Base-by-base conservation (phyloP, 164 flowering plant genomes). In the Nelumbo lutea region DNA sequence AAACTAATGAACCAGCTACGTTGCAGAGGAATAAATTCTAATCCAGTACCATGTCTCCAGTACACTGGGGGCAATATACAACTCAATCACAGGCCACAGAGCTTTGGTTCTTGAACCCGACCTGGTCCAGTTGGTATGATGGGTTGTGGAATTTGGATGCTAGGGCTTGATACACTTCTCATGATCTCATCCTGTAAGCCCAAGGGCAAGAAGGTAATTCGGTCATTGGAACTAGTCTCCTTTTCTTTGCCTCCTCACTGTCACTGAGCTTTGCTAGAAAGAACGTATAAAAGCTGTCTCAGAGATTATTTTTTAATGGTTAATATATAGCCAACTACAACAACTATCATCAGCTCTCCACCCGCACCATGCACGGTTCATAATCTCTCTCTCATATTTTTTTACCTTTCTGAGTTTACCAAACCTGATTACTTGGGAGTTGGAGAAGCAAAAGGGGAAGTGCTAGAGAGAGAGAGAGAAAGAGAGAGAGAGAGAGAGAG, bases 351-450 rank as follows among this genome's bases (percentile, higher is more conserved):
- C 39, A 52, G 38, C 71, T 63, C 62, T 71, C 53, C 62, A 64
- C 64, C 9, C 65, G 4, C 59, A 7, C 68, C 68, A 2, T 59
- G 14, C 14, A 53, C 57, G 14, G 27, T 27, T 15, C 11, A 14
- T 9, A 3, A 50, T 50, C 14, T 11, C 57, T 53, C 57, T 53
- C n/a, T 11, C 57, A 53, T 53, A 53, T 11, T 53, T 53, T 53
- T 53, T 52, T 27, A 41, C 50, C 58, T 47, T 53, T 1, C 45
- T 15, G 55, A 1, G 14, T 15, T 51, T 50, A 48, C 58, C 72
- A n/a, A 42, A 38, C 67, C 65, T 65, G 67, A 15, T 69, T 70
- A 52, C 71, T 62, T 65, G 73, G 73, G 80, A 73, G 75, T 62
- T 65, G 73, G 73, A 78, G 71, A 72, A 68, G 73, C 60, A 64